A percentile compares a stretch with the other conserved stretches of the same genome.
phyloP scores from a whole-genome alignment of 2,329 filamentous ascomycete genomes.

The Aspergillus aculeatinus region DNA sequence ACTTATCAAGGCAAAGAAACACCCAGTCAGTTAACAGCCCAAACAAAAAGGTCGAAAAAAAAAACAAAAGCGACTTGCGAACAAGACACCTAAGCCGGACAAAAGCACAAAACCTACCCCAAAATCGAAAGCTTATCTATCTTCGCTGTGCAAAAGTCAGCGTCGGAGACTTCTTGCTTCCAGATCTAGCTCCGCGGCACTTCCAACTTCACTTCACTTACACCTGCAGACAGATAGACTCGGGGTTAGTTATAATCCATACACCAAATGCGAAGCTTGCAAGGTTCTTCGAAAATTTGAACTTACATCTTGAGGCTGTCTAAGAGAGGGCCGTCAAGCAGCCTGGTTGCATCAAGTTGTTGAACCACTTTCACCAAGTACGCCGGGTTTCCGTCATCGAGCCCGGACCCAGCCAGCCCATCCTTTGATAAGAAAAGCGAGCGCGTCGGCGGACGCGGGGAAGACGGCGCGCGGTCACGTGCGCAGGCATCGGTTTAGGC shows the following conservation, averaged over 20 bases:
- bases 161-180: background rate
- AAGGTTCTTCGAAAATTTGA: background rate
- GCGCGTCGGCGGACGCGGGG: conserved; percentile 23
- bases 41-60: background rate
- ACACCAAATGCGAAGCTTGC: too few species aligned
- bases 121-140: conserved; percentile 87
- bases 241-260: background rate
- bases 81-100: background rate
- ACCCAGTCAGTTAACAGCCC: conserved; percentile 1
- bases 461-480: conserved; percentile 18
- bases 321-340: too few species aligned
- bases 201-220: conserved; percentile 22
- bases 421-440: background rate
- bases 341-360: too few species aligned
- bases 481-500: background rate
- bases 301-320: conserved; percentile 11
- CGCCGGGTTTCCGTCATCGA: too few species aligned
- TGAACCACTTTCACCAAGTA: too few species aligned
- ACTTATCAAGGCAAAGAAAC: conserved; percentile 42
- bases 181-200: conserved; percentile 2
- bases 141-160: conserved; percentile 56
- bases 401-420: too few species aligned
- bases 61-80: background rate
- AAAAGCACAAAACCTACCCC: conserved; percentile 52
- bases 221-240: conserved; percentile 25